Base-by-base conservation (phyloP, 2,329 filamentous ascomycete genomes). In the Phaeosphaeria sp. region DNA sequence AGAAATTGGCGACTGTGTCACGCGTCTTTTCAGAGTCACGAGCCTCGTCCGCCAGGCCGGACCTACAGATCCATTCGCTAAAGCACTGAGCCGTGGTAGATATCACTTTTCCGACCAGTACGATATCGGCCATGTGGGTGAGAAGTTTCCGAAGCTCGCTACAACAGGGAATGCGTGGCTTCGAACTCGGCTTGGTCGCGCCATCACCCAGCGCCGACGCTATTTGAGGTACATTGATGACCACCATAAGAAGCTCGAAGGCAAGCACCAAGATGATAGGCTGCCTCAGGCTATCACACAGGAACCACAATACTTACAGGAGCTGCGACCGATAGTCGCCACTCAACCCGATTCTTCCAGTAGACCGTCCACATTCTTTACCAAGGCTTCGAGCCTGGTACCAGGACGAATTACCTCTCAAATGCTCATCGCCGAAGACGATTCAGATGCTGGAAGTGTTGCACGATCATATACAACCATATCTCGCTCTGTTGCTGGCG, bases 161-260 rank as follows among this genome's bases (percentile, higher is more conserved):
- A 44, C 39, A 6, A 39, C 55, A 17, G 57, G 59, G 10, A 41
- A 22, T 15, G 6, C 33, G 6, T 68, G 64, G 64, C 59, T 68
- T 7, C 50, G 39, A 18, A 30, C 50, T 17, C 62, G 64, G 1
- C 54, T 68, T 15, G 65, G 65, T 10, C 50, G 57, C 25, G 65
- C 64, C 1, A 68, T 68, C n/a, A 66, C 65, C 13, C 58, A 65
- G 39, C 52, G 65, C 1, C 55, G 65, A 22, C 62, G 59, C 11
- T 68, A 66, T 48, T 52, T 68, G 15, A 58, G 54, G 18, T 68
- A 68, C 49, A 60, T 60, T 10, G 56, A 46, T 21, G 61, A 68
- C 36, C 65, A 68, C 23, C 58, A 52, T 10, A 55, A 62, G 2
- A 62, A 55, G 20, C 47, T 66, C 15, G 63, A 60, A 21, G 50